These are phyloP conservation scores for Powellomyces hirtus DNA, from an alignment of 192 early-diverging fungal genomes.

Conservation along the genomic window DNA sequence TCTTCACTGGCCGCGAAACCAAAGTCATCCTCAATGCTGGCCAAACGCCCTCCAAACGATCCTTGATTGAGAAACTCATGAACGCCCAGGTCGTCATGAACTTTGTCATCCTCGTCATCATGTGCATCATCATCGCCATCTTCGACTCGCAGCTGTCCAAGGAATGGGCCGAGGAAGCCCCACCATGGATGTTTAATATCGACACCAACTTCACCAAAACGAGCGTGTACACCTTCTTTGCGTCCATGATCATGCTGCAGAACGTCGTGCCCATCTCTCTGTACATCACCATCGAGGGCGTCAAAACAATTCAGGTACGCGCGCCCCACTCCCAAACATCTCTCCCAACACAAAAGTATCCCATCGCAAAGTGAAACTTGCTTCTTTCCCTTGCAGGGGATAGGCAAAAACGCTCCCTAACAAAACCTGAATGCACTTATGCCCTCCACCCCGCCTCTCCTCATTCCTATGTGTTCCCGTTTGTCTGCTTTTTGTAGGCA, in stretches of 20 bases:
- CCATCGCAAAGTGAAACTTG: no score
- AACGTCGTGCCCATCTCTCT: slow-evolving; percentile 95
- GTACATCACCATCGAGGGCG: slow-evolving; percentile 88
- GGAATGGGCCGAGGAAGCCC: neutral
- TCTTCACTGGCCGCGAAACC: slow-evolving; percentile 85
- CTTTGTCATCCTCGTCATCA: slow-evolving; percentile 56
- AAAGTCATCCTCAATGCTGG: slow-evolving; percentile 92
- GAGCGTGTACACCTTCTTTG: slow-evolving; percentile 32
- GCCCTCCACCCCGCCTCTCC: no score
- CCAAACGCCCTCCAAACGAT: slow-evolving; percentile 81
- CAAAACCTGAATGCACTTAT: no score
- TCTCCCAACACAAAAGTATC: no score
- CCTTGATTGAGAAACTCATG: slow-evolving; percentile 80
- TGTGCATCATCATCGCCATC: slow-evolving; percentile 74
- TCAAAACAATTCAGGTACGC: slow-evolving; percentile 79
- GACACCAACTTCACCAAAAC: slow-evolving; percentile 11
- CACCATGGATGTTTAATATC: neutral
- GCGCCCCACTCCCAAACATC: no score
- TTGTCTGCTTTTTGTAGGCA: slow-evolving; percentile 54
- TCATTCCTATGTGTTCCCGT: neutral
- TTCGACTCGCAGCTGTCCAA: slow-evolving; percentile 40
- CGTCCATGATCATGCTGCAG: slow-evolving; percentile 83
- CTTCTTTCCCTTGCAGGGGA: no score
- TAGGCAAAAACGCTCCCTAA: no score
- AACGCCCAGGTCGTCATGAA: slow-evolving; percentile 67